These are phyloP conservation scores for Stemphylium beticola DNA, from an alignment of 2,329 filamentous ascomycete genomes.

Conservation along the genomic window DNA sequence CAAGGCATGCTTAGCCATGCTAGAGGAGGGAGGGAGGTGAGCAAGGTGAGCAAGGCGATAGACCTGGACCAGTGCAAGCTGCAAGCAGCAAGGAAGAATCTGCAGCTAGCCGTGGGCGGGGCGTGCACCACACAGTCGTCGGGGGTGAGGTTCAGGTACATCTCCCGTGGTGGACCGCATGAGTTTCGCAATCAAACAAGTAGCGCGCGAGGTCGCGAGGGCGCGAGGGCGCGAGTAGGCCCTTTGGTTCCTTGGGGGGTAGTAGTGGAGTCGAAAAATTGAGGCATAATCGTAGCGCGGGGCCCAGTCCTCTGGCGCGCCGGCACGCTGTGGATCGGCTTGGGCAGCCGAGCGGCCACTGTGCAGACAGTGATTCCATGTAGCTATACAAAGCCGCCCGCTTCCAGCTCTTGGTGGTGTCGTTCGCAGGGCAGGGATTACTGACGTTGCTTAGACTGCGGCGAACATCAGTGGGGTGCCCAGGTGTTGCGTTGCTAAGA, in stretches of 20 bases:
- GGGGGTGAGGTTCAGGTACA: slow-evolving; percentile 35
- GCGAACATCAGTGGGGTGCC: slow-evolving; percentile 30
- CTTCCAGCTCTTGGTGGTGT: slow-evolving; percentile 27
- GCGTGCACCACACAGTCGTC: slow-evolving; percentile 19
- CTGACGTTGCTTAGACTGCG: slow-evolving; percentile 32
- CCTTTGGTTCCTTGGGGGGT: background rate
- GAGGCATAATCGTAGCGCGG: slow-evolving; percentile 7
- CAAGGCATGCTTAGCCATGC: background rate
- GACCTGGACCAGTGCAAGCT: background rate
- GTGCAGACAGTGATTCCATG: slow-evolving; percentile 13
- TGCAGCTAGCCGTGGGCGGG: slow-evolving; percentile 31
- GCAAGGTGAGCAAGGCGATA: slow-evolving; percentile 1
- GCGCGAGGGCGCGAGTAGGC: background rate
- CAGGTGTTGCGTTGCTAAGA: slow-evolving; percentile 34
- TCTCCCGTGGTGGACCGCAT: slow-evolving; percentile 32
- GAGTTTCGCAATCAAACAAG: slow-evolving; percentile 4
- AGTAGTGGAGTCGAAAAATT: slow-evolving; percentile 1
- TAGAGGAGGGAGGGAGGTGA: slow-evolving; percentile 9
- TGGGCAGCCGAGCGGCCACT: slow-evolving; percentile 8
- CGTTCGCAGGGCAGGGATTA: slow-evolving; percentile 31
- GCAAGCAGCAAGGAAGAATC: slow-evolving; percentile 27
- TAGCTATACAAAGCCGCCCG: slow-evolving; percentile 28
- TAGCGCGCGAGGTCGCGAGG: background rate
- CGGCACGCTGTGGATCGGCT: slow-evolving; percentile 11
- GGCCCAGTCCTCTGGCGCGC: slow-evolving; percentile 11